These are phyloP conservation scores for Populus simonii DNA, from an alignment of 345 rosid genomes.

Conservation along the genomic window DNA sequence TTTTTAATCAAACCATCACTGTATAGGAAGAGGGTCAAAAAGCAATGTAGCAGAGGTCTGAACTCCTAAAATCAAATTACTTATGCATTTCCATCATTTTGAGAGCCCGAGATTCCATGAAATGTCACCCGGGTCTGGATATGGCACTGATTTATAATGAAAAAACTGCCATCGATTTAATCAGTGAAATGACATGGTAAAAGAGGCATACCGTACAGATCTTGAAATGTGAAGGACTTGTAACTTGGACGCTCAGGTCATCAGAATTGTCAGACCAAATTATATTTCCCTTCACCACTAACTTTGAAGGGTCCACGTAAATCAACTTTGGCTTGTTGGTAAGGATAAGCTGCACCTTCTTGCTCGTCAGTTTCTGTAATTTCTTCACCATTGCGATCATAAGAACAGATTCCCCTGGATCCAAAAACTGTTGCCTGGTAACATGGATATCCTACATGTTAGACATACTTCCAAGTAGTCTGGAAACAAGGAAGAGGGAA, in stretches of 20 bases:
- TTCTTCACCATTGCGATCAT: constrained; percentile 97
- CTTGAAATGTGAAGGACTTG: constrained; percentile 80
- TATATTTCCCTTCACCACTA: constrained; percentile 68
- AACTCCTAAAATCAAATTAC: neutral
- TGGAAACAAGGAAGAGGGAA: neutral
- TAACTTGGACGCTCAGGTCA: constrained; percentile 77
- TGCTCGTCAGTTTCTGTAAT: constrained; percentile 81
- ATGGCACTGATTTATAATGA: neutral
- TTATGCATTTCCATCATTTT: neutral
- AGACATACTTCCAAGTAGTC: neutral
- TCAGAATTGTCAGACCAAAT: constrained; percentile 90
- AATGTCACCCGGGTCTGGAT: neutral
- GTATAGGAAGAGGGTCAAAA: neutral
- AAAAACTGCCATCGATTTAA: neutral
- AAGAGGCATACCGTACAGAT: constrained; percentile 67
- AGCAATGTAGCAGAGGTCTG: neutral
- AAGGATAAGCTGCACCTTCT: constrained; percentile 96
- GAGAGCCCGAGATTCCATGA: neutral
- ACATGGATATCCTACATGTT: constrained; percentile 2
- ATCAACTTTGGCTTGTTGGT: constrained; percentile 88
- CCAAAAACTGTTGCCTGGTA: constrained; percentile 95
- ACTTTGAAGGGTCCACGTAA: constrained; percentile 85
- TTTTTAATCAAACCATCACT: neutral
- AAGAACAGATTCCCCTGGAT: constrained; percentile 83
- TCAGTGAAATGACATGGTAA: neutral